Conservation (phyloP, 1,284 basidiomycete genomes). For the Moesziomyces parantarcticus region DNA sequence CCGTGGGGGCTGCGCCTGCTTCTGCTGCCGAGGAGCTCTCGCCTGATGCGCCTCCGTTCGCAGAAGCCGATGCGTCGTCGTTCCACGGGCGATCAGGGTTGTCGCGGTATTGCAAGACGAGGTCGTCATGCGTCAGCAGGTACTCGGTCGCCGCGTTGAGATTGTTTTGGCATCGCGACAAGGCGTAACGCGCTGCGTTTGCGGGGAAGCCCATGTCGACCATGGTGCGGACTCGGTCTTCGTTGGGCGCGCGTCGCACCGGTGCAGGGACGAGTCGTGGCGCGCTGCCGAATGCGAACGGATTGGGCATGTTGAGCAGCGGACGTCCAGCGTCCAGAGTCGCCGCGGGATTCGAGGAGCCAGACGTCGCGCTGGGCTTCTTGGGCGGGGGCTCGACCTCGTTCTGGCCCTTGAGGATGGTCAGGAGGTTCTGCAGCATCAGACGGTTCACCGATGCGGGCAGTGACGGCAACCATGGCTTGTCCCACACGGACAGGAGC, state of each 20-base stretch:
- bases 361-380: conserved; percentile 12
- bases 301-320: conserved; percentile 34
- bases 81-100: conserved; percentile 41
- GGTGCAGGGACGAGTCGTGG: conserved; percentile 28
- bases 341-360: conserved; percentile 7
- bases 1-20: conserved; percentile 67
- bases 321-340: conserved; percentile 16
- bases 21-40: conserved; percentile 4
- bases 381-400: conserved; percentile 43
- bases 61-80: conserved; percentile 13
- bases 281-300: conserved; percentile 38
- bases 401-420: conserved; percentile 81
- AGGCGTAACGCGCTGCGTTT: conserved; percentile 82
- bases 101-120: conserved; percentile 42
- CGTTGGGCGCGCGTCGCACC: conserved; percentile 50
- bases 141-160: conserved; percentile 88
- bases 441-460: conserved; percentile 72
- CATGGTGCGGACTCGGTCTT: conserved; percentile 78
- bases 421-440: conserved; percentile 81
- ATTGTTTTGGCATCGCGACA: conserved; percentile 87
- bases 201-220: conserved; percentile 97
- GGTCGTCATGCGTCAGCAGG: conserved; percentile 73
- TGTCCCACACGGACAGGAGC: conserved; percentile 80
- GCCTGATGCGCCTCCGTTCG: conserved; percentile 6
- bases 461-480: conserved; percentile 82